phyloP scores from a whole-genome alignment of 2,329 filamentous ascomycete genomes.

The Dactylellina drechsleri region DNA sequence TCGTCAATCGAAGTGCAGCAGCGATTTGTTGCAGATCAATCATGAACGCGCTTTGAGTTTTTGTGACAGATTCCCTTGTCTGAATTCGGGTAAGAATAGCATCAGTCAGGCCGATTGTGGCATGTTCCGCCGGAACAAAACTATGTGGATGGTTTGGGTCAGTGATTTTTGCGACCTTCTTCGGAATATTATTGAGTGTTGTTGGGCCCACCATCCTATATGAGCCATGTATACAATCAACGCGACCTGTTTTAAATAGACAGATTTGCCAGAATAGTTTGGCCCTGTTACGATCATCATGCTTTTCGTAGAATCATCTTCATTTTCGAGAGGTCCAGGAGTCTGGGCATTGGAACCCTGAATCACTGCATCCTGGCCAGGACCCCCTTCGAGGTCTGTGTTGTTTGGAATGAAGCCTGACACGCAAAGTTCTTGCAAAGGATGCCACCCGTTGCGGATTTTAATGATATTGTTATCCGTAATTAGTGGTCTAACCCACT shows the following conservation, averaged over 20 bases:
- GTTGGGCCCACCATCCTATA: constrained; percentile 70
- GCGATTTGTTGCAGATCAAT: constrained; percentile 89
- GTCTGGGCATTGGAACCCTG: neutral
- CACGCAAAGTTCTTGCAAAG: constrained; percentile 82
- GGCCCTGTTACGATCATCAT: constrained; percentile 88
- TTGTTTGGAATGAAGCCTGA: constrained; percentile 85
- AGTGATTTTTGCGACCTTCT: no score
- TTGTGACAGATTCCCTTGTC: constrained; percentile 70
- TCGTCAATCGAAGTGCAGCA: constrained; percentile 78
- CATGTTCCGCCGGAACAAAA: constrained; percentile 83
- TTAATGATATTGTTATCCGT: constrained; percentile 75
- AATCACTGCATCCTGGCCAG: constrained; percentile 57
- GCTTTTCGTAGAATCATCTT: constrained; percentile 64
- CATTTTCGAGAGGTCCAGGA: neutral
- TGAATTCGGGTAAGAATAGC: constrained; percentile 75
- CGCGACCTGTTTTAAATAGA: constrained; percentile 89
- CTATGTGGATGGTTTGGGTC: constrained; percentile 63
- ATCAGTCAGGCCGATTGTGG: constrained; percentile 86
- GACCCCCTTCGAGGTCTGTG: constrained; percentile 74
- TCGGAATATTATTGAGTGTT: no score
- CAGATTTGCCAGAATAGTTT: constrained; percentile 95
- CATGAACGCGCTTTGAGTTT: constrained; percentile 74
- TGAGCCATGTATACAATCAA: constrained; percentile 93
- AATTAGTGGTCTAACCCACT: constrained; percentile 75
- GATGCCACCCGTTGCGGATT: constrained; percentile 77